Percentiles rank a stretch among this genome's conserved stretches.
phyloP scores from a whole-genome alignment of 345 rosid genomes.

The Brassica rapa region DNA sequence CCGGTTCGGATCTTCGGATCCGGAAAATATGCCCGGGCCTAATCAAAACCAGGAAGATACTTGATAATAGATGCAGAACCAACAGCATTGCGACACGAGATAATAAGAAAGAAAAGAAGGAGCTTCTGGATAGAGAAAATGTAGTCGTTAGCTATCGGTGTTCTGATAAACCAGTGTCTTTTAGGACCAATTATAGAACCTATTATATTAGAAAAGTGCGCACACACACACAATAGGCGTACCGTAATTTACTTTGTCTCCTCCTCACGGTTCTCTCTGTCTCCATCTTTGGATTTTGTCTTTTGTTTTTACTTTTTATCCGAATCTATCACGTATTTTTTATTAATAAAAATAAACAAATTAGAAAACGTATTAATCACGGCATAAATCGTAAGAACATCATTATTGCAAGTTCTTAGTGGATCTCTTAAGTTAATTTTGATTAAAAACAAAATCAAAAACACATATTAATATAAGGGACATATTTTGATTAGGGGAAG shows the following conservation, averaged over 20 bases:
- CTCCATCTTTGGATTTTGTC: background rate
- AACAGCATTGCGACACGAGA: background rate
- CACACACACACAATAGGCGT: slow-evolving; percentile 10
- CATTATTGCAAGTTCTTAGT: too few relatives aligned
- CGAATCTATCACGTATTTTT: background rate
- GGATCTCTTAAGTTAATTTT: too few relatives aligned
- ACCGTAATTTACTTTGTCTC: slow-evolving; percentile 4
- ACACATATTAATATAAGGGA: too few relatives aligned
- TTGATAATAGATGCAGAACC: background rate
- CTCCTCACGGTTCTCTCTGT: background rate
- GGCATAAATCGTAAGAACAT: background rate
- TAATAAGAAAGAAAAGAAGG: background rate
- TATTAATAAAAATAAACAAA: background rate
- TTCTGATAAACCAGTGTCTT: background rate
- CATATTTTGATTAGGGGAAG: too few relatives aligned
- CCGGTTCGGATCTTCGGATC: too few relatives aligned
- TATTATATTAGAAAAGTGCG: background rate
- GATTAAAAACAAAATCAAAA: too few relatives aligned
- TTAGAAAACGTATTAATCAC: background rate
- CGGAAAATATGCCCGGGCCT: too few relatives aligned
- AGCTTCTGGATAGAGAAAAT: background rate
- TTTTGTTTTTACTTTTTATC: background rate
- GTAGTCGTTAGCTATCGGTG: background rate
- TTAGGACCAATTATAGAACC: background rate
- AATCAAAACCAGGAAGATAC: slow-evolving; percentile 16